Conservation (phyloP, 192 early-diverging fungal species). For the Gaertneriomyces sp. region DNA sequence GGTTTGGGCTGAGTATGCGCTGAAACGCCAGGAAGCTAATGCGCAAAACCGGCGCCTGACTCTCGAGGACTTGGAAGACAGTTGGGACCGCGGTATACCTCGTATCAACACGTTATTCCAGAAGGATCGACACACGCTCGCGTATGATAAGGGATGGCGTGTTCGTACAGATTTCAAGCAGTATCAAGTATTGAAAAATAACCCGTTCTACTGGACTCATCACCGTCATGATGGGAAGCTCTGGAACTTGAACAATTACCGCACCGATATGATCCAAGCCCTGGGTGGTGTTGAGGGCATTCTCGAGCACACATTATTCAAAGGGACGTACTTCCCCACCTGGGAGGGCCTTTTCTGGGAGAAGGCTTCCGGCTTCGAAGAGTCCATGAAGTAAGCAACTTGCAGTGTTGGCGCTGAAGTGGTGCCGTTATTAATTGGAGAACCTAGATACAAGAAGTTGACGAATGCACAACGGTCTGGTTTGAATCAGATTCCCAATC, state of each 20-base stretch:
- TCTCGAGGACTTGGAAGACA: constrained; percentile 97
- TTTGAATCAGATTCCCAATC: constrained; percentile 99
- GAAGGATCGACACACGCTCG: constrained; percentile 97
- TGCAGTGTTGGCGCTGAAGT: not conserved
- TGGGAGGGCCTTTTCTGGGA: constrained; percentile 99
- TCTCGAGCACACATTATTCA: constrained; percentile 97
- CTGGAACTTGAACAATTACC: constrained; percentile 95
- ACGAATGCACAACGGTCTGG: constrained; percentile 98
- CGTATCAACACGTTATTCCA: constrained; percentile 98
- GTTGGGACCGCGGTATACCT: constrained; percentile 98
- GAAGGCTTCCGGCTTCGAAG: constrained; percentile 68
- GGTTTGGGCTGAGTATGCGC: constrained; percentile 97
- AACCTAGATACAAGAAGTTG: constrained; percentile 80
- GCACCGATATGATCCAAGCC: constrained; percentile 99
- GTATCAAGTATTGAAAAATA: constrained; percentile 91
- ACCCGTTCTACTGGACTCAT: constrained; percentile 96
- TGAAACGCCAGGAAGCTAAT: constrained; percentile 95
- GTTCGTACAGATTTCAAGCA: constrained; percentile 96
- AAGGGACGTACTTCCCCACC: constrained; percentile 95
- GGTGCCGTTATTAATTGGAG: not conserved
- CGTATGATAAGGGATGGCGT: constrained; percentile 99
- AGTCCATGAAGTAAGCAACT: constrained; percentile 65
- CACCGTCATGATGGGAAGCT: constrained; percentile 82
- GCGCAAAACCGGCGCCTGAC: constrained; percentile 96
- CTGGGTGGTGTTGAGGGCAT: constrained; percentile 98